These are phyloP conservation scores for Zygosaccharomyces bailii DNA, from an alignment of 805 yeast genomes.

Conservation along the genomic window DNA sequence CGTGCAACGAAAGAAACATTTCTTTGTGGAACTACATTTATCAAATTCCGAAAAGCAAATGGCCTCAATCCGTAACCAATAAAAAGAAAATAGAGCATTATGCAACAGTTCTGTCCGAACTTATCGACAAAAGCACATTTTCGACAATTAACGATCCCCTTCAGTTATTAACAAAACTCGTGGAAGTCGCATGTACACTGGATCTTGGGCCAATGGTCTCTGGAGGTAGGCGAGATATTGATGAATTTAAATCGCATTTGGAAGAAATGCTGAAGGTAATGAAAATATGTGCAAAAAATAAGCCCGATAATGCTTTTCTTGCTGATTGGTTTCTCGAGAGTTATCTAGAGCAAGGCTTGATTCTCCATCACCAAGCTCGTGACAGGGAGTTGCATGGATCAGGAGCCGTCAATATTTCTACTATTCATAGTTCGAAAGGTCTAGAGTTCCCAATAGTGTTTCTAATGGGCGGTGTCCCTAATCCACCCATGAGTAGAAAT, in stretches of 20 bases:
- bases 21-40: slow-evolving; percentile 31
- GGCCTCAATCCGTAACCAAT: slow-evolving; percentile 18
- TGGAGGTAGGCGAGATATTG: slow-evolving; percentile 27
- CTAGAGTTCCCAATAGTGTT: slow-evolving; percentile 70
- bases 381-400: not conserved
- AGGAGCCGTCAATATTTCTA: slow-evolving; percentile 51
- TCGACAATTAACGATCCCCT: slow-evolving; percentile 33
- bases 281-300: slow-evolving; percentile 27
- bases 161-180: slow-evolving; percentile 36
- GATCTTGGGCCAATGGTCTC: slow-evolving; percentile 30
- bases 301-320: slow-evolving; percentile 26
- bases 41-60: slow-evolving; percentile 10
- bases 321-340: slow-evolving; percentile 36
- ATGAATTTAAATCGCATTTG: slow-evolving; percentile 30
- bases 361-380: slow-evolving; percentile 10
- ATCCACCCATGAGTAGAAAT: slow-evolving; percentile 37
- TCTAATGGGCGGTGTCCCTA: slow-evolving; percentile 32
- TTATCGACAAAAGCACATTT: slow-evolving; percentile 13
- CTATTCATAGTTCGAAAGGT: slow-evolving; percentile 74
- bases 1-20: slow-evolving; percentile 11
- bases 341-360: slow-evolving; percentile 28
- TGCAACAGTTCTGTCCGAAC: slow-evolving; percentile 21
- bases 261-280: slow-evolving; percentile 39
- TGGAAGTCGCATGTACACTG: slow-evolving; percentile 35
- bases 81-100: slow-evolving; percentile 32